phyloP scores from a whole-genome alignment of 208 protist species.

The Leishmania tarentolae region DNA sequence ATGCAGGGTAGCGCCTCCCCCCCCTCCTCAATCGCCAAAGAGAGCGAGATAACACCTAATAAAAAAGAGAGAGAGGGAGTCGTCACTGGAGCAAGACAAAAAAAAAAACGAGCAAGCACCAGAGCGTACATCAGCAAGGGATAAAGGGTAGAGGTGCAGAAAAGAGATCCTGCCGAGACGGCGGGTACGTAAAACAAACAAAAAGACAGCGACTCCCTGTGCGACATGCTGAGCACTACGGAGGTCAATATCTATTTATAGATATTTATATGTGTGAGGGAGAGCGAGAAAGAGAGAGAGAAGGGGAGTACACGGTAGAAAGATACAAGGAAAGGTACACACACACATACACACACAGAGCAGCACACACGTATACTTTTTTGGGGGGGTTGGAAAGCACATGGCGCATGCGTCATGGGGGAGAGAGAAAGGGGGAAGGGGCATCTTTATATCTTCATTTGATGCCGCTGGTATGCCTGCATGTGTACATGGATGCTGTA shows the following conservation, averaged over 20 bases:
- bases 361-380: background rate
- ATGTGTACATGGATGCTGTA: background rate
- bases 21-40: too few relatives aligned
- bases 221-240: background rate
- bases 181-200: background rate
- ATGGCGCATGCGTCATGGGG: background rate
- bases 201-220: background rate
- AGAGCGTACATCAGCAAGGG: background rate
- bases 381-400: too few relatives aligned
- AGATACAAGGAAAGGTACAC: background rate
- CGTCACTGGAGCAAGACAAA: background rate
- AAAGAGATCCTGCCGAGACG: too few relatives aligned
- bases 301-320: background rate
- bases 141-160: background rate
- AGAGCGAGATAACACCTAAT: too few relatives aligned
- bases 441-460: too few relatives aligned
- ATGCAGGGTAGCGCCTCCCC: too few relatives aligned
- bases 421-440: too few relatives aligned
- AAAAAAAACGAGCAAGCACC: background rate
- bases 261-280: too few relatives aligned
- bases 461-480: background rate
- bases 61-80: background rate
- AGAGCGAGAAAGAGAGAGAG: too few relatives aligned
- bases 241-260: too few relatives aligned
- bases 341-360: background rate